Conservation (phyloP, 2,329 filamentous ascomycete species). For the Fusarium guadeloupense region DNA sequence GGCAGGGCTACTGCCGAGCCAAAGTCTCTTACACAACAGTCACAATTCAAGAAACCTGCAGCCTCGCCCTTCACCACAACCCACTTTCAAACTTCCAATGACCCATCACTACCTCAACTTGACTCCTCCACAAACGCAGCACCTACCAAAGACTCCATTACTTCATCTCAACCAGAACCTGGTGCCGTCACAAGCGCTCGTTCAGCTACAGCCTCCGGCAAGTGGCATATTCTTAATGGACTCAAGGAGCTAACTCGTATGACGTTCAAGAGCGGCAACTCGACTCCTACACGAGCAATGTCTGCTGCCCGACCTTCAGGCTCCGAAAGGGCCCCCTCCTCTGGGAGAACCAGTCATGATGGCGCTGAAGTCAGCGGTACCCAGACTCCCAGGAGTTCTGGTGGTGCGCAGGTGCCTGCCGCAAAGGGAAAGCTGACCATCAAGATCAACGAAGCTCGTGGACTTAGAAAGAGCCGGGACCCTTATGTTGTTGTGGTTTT, state of each 20-base stretch:
- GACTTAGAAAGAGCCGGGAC: conserved; percentile 81
- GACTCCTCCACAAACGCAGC: conserved; percentile 32
- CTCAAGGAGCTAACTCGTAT: conserved; percentile 89
- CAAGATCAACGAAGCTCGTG: conserved; percentile 86
- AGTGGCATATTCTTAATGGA: conserved; percentile 72
- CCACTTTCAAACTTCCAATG: conserved; percentile 39
- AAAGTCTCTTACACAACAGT: conserved; percentile 32
- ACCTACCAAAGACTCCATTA: conserved; percentile 31
- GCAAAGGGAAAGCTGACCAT: conserved; percentile 90
- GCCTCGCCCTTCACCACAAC: conserved; percentile 42
- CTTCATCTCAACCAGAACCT: conserved; percentile 48
- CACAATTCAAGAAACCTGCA: conserved; percentile 35
- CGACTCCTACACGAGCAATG: conserved; percentile 88
- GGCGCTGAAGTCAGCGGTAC: conserved; percentile 60
- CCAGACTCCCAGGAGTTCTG: conserved; percentile 58
- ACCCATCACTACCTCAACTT: conserved; percentile 36
- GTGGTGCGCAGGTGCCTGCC: conserved; percentile 71
- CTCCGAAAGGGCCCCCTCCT: conserved; percentile 53
- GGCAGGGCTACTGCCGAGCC: conserved; percentile 35
- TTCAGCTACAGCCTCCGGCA: conserved; percentile 52
- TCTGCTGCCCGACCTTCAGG: conserved; percentile 69
- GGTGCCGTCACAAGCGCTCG: conserved; percentile 59
- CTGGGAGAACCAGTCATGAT: conserved; percentile 52
- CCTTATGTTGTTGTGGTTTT: conserved; percentile 98
- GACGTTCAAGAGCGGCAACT: conserved; percentile 87